These are phyloP conservation scores for Macrophomina tecta DNA, from an alignment of 2,329 filamentous ascomycete species.

Conservation along the genomic window DNA sequence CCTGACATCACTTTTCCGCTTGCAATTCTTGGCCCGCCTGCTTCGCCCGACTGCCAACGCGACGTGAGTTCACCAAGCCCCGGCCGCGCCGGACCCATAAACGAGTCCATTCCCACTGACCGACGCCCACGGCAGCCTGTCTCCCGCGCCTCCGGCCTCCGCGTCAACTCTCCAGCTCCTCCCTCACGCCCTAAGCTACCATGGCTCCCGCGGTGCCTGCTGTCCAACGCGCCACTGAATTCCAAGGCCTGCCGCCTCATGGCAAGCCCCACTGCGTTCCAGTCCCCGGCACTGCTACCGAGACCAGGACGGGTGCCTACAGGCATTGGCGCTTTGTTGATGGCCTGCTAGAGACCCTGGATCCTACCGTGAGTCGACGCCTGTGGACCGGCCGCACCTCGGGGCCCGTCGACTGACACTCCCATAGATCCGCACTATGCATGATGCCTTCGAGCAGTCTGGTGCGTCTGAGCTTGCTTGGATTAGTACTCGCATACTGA, in stretches of 20 bases:
- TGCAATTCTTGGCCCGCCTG: constrained; percentile 18
- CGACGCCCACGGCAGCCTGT: neutral
- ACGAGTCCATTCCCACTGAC: neutral
- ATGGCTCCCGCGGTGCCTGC: constrained; percentile 42
- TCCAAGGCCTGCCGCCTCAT: constrained; percentile 69
- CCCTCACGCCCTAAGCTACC: neutral
- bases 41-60: neutral
- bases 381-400: constrained; percentile 9
- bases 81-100: neutral
- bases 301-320: constrained; percentile 78
- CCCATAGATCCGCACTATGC: constrained; percentile 66
- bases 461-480: constrained; percentile 40
- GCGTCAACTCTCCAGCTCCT: neutral
- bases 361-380: constrained; percentile 62
- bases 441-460: constrained; percentile 79
- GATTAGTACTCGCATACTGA: neutral
- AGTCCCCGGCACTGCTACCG: constrained; percentile 74
- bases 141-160: neutral
- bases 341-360: constrained; percentile 72
- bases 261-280: constrained; percentile 80
- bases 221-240: constrained; percentile 50
- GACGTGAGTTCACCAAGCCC: constrained; percentile 11
- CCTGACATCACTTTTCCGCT: constrained; percentile 25
- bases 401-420: constrained; percentile 23
- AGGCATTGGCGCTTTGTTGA: constrained; percentile 81